A percentile compares a stretch with the other conserved stretches of the same genome.
phyloP scores from a whole-genome alignment of 768 basidiomycete genomes.

The Suillus placidus region DNA sequence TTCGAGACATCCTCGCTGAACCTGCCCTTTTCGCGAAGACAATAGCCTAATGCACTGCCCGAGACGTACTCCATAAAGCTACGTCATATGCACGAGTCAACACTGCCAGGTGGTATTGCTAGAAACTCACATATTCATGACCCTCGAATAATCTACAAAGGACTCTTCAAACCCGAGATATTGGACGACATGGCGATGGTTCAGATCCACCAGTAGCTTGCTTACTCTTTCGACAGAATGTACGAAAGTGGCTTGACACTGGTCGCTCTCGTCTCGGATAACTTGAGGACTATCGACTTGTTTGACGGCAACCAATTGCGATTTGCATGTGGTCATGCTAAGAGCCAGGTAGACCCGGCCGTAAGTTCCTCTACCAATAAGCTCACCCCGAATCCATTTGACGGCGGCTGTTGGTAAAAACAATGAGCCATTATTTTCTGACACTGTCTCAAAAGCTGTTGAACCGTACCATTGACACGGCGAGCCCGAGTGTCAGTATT shows the following conservation, averaged over 20 bases:
- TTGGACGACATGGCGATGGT: slow-evolving; percentile 96
- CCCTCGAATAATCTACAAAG: slow-evolving; percentile 54
- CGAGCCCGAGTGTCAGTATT: neutral
- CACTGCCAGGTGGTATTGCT: slow-evolving; percentile 1
- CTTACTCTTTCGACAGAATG: slow-evolving; percentile 94
- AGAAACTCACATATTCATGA: slow-evolving; percentile 84
- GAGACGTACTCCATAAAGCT: slow-evolving; percentile 99
- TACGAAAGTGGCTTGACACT: slow-evolving; percentile 81
- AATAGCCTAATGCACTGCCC: slow-evolving; percentile 91
- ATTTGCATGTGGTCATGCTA: slow-evolving; percentile 91
- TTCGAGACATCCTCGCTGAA: slow-evolving; percentile 92
- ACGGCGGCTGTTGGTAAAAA: slow-evolving; percentile 68
- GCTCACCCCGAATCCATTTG: slow-evolving; percentile 97
- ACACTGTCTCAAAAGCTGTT: neutral
- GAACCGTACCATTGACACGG: neutral
- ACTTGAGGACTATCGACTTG: slow-evolving; percentile 96
- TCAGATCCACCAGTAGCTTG: slow-evolving; percentile 93
- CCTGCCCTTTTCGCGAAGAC: slow-evolving; percentile 87
- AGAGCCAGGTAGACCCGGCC: slow-evolving; percentile 95
- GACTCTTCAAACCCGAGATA: slow-evolving; percentile 96
- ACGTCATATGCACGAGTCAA: slow-evolving; percentile 8
- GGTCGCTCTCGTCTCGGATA: slow-evolving; percentile 89
- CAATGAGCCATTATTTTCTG: neutral
- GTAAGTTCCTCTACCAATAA: slow-evolving; percentile 96
- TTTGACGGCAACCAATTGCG: slow-evolving; percentile 97